phyloP scores from a whole-genome alignment of 306 rosid species.

The Coriaria nepalensis region DNA sequence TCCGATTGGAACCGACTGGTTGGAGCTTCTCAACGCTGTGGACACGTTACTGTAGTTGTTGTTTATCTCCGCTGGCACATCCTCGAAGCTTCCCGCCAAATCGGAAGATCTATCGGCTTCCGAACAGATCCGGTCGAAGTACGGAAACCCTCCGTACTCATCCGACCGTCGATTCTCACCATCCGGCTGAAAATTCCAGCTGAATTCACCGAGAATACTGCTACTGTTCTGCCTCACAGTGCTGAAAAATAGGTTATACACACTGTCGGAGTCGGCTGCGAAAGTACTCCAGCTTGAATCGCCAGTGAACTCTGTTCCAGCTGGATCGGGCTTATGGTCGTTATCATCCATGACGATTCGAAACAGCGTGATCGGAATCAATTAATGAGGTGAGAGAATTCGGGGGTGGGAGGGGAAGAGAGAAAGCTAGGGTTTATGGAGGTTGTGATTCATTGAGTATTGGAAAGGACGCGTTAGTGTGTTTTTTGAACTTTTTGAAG shows the following conservation, averaged over 20 bases:
- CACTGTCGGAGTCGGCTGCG: constrained; percentile 21
- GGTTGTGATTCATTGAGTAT: constrained; percentile 19
- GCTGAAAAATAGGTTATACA: constrained; percentile 24
- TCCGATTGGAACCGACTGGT: constrained; percentile 21
- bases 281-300: constrained; percentile 36
- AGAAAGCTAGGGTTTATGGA: constrained; percentile 10
- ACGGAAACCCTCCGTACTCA: not conserved
- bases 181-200: constrained; percentile 48
- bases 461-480: constrained; percentile 48
- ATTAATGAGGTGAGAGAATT: constrained; percentile 4
- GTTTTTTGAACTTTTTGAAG: constrained; percentile 37
- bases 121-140: constrained; percentile 23
- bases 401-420: not conserved
- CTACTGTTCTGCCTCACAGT: constrained; percentile 15
- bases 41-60: not conserved
- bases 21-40: constrained; percentile 12
- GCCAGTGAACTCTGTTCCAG: constrained; percentile 22
- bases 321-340: constrained; percentile 27
- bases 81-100: constrained; percentile 14
- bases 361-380: not conserved
- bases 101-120: constrained; percentile 13
- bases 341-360: constrained; percentile 23
- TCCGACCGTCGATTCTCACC: constrained; percentile 4
- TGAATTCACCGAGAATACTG: constrained; percentile 52
- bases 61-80: not conserved